These are phyloP conservation scores for Cryptococcus floricola DNA, from an alignment of 1,284 basidiomycete species.

Conservation along the genomic window DNA sequence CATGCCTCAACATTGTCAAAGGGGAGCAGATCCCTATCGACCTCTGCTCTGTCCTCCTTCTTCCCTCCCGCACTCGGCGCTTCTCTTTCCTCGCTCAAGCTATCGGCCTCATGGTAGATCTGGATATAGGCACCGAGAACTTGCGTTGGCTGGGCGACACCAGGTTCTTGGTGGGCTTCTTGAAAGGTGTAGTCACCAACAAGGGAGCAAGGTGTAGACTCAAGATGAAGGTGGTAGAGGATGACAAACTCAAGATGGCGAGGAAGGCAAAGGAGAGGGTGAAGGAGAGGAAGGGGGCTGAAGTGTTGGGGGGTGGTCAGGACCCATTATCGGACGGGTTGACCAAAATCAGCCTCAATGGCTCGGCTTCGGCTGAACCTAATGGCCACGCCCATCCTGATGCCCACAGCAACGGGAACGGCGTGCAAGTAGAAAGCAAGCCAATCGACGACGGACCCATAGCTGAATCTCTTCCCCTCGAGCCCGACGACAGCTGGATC, in stretches of 20 bases:
- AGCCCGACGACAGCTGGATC: slow-evolving; percentile 43
- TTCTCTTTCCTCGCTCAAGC: slow-evolving; percentile 86
- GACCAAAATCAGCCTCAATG: neutral
- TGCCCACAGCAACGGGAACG: neutral
- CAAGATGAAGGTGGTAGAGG: slow-evolving; percentile 65
- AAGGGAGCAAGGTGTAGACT: slow-evolving; percentile 67
- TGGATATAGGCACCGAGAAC: slow-evolving; percentile 79
- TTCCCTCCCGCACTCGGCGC: slow-evolving; percentile 44
- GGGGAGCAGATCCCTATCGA: slow-evolving; percentile 76
- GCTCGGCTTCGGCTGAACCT: neutral
- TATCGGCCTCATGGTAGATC: slow-evolving; percentile 85
- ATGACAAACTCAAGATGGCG: slow-evolving; percentile 69
- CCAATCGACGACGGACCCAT: slow-evolving; percentile 21
- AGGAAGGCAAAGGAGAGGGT: slow-evolving; percentile 32
- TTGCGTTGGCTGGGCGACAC: slow-evolving; percentile 90
- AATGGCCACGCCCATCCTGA: neutral
- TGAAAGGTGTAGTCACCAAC: slow-evolving; percentile 67
- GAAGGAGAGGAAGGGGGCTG: slow-evolving; percentile 5
- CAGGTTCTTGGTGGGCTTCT: slow-evolving; percentile 78
- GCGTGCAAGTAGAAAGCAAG: neutral
- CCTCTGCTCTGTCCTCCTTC: slow-evolving; percentile 64
- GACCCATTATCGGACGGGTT: slow-evolving; percentile 10
- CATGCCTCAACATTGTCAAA: slow-evolving; percentile 82
- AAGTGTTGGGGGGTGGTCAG: slow-evolving; percentile 15
- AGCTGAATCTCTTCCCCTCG: slow-evolving; percentile 22